A percentile compares a stretch with the other conserved stretches of the same genome.
phyloP scores from a whole-genome alignment of 1,139 yeast genomes.

The Suhomyces panamericanus region DNA sequence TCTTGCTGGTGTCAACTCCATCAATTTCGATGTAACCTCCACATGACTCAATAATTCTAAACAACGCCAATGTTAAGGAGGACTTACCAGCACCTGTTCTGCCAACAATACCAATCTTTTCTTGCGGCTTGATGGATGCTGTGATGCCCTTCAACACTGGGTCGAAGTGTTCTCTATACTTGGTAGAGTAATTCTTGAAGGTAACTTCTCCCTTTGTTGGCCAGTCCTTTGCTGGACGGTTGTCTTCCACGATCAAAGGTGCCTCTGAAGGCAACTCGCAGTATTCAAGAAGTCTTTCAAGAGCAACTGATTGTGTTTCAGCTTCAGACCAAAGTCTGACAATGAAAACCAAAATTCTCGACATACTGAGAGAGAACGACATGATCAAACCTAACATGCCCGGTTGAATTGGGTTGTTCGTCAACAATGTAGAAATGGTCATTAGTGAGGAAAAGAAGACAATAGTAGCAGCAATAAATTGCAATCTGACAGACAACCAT shows the following conservation, averaged over 20 bases:
- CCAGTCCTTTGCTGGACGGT: constrained; percentile 27
- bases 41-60: constrained; percentile 31
- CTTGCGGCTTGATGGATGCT: constrained; percentile 24
- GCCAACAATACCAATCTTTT: constrained; percentile 35
- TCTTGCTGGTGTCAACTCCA: constrained; percentile 24
- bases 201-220: constrained; percentile 27
- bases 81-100: constrained; percentile 37
- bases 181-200: constrained; percentile 28
- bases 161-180: constrained; percentile 30
- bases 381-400: constrained; percentile 31
- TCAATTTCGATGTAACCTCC: constrained; percentile 31
- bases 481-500: constrained; percentile 32
- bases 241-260: constrained; percentile 24
- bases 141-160: constrained; percentile 27
- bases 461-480: constrained; percentile 26
- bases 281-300: constrained; percentile 32
- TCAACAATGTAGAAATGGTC: constrained; percentile 22
- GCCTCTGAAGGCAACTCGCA: constrained; percentile 28
- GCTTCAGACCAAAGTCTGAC: constrained; percentile 32
- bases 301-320: constrained; percentile 28
- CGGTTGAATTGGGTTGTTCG: constrained; percentile 23
- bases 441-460: constrained; percentile 23
- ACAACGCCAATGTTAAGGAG: constrained; percentile 31
- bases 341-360: constrained; percentile 25
- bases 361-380: constrained; percentile 29